Evolutionary conservation across 257 asterid genomes (phyloP).

Genomic region (Cordia subcordata): DNA sequence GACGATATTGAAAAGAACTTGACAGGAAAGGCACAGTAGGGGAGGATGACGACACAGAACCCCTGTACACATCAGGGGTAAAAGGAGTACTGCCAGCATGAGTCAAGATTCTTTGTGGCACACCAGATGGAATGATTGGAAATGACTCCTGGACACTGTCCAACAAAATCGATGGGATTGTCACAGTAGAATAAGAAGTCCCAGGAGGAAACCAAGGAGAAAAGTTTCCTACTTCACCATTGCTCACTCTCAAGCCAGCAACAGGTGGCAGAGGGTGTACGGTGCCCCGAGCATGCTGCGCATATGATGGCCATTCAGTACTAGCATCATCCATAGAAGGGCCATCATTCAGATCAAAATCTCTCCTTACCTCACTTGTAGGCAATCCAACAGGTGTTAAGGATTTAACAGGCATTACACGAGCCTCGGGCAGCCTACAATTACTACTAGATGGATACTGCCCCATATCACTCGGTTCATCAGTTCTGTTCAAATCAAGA

Average conservation of each 20-base stretch:
- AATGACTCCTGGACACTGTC: slow-evolving; percentile 67
- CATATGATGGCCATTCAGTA: slow-evolving; percentile 23
- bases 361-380: slow-evolving; percentile 30
- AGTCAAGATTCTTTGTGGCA: slow-evolving; percentile 53
- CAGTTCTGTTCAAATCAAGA: slow-evolving; percentile 44
- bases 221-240: slow-evolving; percentile 44
- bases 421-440: slow-evolving; percentile 21
- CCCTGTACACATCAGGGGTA: slow-evolving; percentile 59
- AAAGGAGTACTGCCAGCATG: slow-evolving; percentile 44
- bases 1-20: slow-evolving; percentile 32
- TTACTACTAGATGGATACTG: slow-evolving; percentile 31
- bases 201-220: slow-evolving; percentile 73
- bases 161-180: slow-evolving; percentile 49
- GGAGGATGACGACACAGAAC: slow-evolving; percentile 79
- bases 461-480: slow-evolving; percentile 32
- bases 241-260: slow-evolving; percentile 38
- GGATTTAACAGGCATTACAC: slow-evolving; percentile 22
- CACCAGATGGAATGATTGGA: slow-evolving; percentile 59
- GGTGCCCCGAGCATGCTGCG: slow-evolving; percentile 29
- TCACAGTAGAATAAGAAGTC: slow-evolving; percentile 46
- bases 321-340: slow-evolving; percentile 38
- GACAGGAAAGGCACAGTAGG: slow-evolving; percentile 19
- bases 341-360: slow-evolving; percentile 50
- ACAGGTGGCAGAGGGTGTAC: slow-evolving; percentile 40
- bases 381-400: slow-evolving; percentile 20